phyloP scores from a whole-genome alignment of 1,284 basidiomycete species.

The Sporisorium scitamineum region DNA sequence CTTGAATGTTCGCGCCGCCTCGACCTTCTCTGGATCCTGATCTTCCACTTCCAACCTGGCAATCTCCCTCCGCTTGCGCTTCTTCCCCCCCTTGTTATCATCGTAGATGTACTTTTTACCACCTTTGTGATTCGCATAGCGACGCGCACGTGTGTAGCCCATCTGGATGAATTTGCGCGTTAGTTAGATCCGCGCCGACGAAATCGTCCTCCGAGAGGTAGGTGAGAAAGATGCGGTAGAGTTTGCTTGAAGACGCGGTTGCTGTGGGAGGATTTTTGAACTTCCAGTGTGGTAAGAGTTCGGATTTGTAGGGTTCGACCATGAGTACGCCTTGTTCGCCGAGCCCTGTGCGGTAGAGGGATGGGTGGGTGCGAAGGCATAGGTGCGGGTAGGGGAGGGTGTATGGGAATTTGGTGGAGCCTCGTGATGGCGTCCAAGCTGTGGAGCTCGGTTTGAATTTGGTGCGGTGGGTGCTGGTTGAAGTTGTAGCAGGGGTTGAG shows the following conservation, averaged over 20 bases:
- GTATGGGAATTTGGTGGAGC: slow-evolving; percentile 35
- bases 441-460: not conserved
- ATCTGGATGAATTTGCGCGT: slow-evolving; percentile 48
- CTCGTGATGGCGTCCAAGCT: not conserved
- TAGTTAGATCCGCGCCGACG: slow-evolving; percentile 43
- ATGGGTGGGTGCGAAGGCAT: slow-evolving; percentile 29
- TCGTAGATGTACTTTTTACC: not conserved
- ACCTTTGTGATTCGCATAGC: slow-evolving; percentile 46
- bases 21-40: slow-evolving; percentile 45
- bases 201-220: slow-evolving; percentile 43
- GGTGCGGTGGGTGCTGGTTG: not conserved
- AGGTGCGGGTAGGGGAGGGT: slow-evolving; percentile 27
- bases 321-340: slow-evolving; percentile 53
- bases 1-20: slow-evolving; percentile 44
- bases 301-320: slow-evolving; percentile 52
- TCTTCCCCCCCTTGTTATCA: not conserved
- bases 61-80: slow-evolving; percentile 18
- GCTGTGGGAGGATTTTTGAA: slow-evolving; percentile 37
- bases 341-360: slow-evolving; percentile 46
- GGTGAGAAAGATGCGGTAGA: slow-evolving; percentile 19
- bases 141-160: slow-evolving; percentile 45
- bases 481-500: not conserved
- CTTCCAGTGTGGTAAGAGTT: slow-evolving; percentile 42
- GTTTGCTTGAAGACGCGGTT: slow-evolving; percentile 18
- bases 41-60: slow-evolving; percentile 11